These are phyloP conservation scores for Tricladium varicosporioides DNA, from an alignment of 2,329 filamentous ascomycete species.

Conservation along the genomic window DNA sequence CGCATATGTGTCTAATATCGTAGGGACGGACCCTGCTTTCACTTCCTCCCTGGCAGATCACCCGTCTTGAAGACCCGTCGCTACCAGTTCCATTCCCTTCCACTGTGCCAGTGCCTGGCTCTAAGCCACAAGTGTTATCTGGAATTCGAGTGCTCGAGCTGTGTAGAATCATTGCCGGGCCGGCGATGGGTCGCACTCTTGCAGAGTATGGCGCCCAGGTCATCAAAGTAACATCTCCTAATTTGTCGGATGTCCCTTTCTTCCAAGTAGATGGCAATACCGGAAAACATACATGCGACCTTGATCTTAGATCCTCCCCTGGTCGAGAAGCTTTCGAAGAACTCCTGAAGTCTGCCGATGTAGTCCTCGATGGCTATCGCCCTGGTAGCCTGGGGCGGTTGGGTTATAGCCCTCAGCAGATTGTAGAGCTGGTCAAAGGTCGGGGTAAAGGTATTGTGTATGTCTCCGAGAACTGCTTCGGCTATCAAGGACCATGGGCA, in stretches of 20 bases:
- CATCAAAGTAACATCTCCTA: slow-evolving; percentile 66
- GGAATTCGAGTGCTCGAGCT: slow-evolving; percentile 74
- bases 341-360: slow-evolving; percentile 60
- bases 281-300: slow-evolving; percentile 64
- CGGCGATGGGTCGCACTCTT: slow-evolving; percentile 67
- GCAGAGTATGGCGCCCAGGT: slow-evolving; percentile 76
- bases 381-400: slow-evolving; percentile 62
- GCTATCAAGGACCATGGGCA: slow-evolving; percentile 62
- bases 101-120: slow-evolving; percentile 10
- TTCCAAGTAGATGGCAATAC: slow-evolving; percentile 73
- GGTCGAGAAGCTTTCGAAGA: slow-evolving; percentile 56
- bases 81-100: slow-evolving; percentile 43
- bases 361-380: slow-evolving; percentile 68
- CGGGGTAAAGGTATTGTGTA: slow-evolving; percentile 64
- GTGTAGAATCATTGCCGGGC: slow-evolving; percentile 73
- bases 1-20: not conserved
- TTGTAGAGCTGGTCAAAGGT: slow-evolving; percentile 50
- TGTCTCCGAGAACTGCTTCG: slow-evolving; percentile 71
- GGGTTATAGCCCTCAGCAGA: slow-evolving; percentile 58
- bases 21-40: slow-evolving; percentile 40
- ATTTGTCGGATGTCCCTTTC: slow-evolving; percentile 68
- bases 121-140: slow-evolving; percentile 37
- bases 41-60: slow-evolving; percentile 46
- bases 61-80: slow-evolving; percentile 43
- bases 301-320: slow-evolving; percentile 57